Evolutionary conservation across 2,329 filamentous ascomycete species (phyloP).

Genomic region (Colletotrichum orbiculare): DNA sequence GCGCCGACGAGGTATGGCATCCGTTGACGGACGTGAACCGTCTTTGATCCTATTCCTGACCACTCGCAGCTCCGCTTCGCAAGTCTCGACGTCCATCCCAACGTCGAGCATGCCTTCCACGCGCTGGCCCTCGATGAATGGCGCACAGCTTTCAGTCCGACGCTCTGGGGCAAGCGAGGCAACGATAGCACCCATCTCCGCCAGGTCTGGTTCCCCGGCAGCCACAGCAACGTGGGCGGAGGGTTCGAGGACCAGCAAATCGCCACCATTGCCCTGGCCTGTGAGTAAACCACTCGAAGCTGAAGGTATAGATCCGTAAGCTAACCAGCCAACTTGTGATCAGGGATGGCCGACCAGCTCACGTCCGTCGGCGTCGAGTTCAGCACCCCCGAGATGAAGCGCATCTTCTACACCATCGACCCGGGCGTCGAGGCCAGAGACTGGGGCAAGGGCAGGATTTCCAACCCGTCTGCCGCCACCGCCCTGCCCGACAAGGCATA

Average conservation of each 20-base stretch:
- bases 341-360: constrained; percentile 42
- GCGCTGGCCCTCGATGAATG: constrained; percentile 65
- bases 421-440: constrained; percentile 24
- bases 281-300: constrained; percentile 4
- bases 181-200: constrained; percentile 37
- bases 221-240: constrained; percentile 70
- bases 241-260: constrained; percentile 55
- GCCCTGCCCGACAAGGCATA: constrained; percentile 25
- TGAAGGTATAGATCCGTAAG: neutral
- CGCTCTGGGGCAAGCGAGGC: constrained; percentile 42
- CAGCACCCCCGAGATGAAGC: constrained; percentile 38
- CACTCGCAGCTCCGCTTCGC: constrained; percentile 32
- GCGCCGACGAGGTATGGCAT: constrained; percentile 24
- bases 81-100: constrained; percentile 38
- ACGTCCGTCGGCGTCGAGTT: constrained; percentile 41
- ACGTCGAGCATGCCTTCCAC: constrained; percentile 65
- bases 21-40: accelerated
- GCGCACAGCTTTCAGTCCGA: constrained; percentile 47
- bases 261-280: constrained; percentile 40
- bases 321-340: neutral
- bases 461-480: constrained; percentile 29
- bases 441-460: constrained; percentile 39
- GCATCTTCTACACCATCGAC: constrained; percentile 37
- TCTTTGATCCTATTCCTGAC: neutral
- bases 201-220: constrained; percentile 65